Conservation (phyloP, 2,329 filamentous ascomycete genomes). For the Fusarium tjaetaba region DNA sequence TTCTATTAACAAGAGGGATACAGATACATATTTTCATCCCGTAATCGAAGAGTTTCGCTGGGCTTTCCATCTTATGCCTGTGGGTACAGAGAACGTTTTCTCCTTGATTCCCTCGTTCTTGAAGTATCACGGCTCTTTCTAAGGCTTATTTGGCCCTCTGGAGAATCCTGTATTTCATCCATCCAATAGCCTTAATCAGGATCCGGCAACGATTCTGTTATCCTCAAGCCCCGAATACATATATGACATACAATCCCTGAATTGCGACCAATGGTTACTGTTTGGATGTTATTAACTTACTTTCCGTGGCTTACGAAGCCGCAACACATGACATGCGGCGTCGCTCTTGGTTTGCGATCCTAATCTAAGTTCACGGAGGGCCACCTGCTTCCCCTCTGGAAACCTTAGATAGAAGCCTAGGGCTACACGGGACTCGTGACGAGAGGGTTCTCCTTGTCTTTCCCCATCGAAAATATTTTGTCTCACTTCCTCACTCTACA, state of each 20-base stretch:
- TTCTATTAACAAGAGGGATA: fast-evolving
- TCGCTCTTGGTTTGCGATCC: background rate
- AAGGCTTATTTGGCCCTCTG: too few species aligned
- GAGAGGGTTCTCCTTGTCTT: fast-evolving
- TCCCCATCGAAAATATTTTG: fast-evolving
- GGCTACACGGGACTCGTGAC: background rate
- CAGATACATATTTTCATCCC: fast-evolving
- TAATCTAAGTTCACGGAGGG: background rate
- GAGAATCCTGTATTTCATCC: fast-evolving
- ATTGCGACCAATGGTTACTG: too few species aligned
- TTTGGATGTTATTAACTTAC: too few species aligned
- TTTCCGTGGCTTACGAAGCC: background rate
- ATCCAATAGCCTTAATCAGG: fast-evolving
- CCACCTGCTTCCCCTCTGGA: too few species aligned
- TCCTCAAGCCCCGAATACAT: background rate
- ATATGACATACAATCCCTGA: fast-evolving
- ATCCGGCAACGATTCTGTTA: background rate
- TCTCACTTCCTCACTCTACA: too few species aligned
- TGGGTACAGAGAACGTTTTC: fast-evolving
- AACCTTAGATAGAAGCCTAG: background rate
- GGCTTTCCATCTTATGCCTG: too few species aligned
- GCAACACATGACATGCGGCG: fast-evolving
- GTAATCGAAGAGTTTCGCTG: too few species aligned
- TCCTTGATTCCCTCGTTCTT: background rate
- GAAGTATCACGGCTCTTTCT: too few species aligned